phyloP scores from a whole-genome alignment of 148 eudicot genomes.

The Cornus controversa region DNA sequence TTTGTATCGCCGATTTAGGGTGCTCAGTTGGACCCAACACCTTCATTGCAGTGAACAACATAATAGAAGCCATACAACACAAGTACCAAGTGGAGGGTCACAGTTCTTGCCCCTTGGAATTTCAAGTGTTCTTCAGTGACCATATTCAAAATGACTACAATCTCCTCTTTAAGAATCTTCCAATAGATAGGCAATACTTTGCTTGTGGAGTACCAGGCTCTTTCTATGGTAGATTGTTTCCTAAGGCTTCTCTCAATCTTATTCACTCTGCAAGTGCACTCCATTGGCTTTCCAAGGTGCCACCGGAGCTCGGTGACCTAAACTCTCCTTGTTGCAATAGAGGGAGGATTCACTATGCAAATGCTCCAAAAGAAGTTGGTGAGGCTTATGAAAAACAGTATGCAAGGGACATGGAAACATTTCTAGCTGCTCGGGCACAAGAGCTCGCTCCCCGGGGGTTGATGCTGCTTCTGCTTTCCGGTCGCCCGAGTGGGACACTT shows the following conservation, averaged over 20 bases:
- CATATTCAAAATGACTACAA: background rate
- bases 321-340: background rate
- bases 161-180: background rate
- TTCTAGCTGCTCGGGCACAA: background rate
- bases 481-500: background rate
- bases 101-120: background rate
- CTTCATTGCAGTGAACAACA: background rate
- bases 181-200: background rate
- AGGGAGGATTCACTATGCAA: background rate
- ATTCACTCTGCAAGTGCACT: background rate
- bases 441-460: background rate
- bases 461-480: background rate
- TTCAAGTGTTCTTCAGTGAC: background rate
- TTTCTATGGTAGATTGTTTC: background rate
- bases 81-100: background rate
- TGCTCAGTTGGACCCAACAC: background rate
- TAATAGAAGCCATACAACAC: background rate
- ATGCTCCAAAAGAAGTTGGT: background rate
- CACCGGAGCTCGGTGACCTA: background rate
- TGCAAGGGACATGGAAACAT: background rate
- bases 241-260: background rate
- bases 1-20: background rate
- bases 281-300: background rate
- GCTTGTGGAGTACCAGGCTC: background rate
- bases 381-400: background rate